A percentile compares a stretch with the other conserved stretches of the same genome.
Conservation (phyloP, 768 basidiomycete species). For the Suillus weaverae region DNA sequence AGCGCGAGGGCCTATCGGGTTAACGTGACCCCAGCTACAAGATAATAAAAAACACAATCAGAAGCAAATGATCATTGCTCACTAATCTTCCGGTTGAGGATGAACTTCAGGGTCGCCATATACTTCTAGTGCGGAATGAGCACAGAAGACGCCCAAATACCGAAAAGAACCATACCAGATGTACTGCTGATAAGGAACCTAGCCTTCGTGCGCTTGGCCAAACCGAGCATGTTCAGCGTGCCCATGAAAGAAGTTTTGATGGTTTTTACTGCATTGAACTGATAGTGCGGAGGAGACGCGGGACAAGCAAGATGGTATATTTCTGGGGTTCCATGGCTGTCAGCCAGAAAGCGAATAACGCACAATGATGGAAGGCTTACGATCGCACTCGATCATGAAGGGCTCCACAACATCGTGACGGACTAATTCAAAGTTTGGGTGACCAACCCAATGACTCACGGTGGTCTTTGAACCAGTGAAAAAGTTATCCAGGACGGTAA, state of each 20-base stretch:
- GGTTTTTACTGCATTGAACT: conserved; percentile 97
- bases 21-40: conserved; percentile 93
- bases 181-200: conserved; percentile 96
- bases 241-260: conserved; percentile 99
- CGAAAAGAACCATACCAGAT: conserved; percentile 59
- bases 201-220: conserved; percentile 96
- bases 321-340: conserved; percentile 47
- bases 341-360: conserved; percentile 1
- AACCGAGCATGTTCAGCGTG: conserved; percentile 96
- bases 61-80: conserved; percentile 31
- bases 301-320: conserved; percentile 99
- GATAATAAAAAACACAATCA: conserved; percentile 18
- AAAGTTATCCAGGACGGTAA: conserved; percentile 97
- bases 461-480: conserved; percentile 99
- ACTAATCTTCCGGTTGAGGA: conserved; percentile 96
- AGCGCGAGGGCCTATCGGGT: conserved; percentile 97
- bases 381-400: conserved; percentile 98
- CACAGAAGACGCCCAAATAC: not conserved
- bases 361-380: conserved; percentile 46
- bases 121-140: conserved; percentile 61
- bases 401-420: conserved; percentile 97
- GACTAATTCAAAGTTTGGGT: conserved; percentile 98
- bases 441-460: conserved; percentile 93
- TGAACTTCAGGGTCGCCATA: conserved; percentile 99
- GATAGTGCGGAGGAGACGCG: conserved; percentile 96